Conservation (phyloP, 805 yeast genomes). For the Tetrapisispora phaffii region DNA sequence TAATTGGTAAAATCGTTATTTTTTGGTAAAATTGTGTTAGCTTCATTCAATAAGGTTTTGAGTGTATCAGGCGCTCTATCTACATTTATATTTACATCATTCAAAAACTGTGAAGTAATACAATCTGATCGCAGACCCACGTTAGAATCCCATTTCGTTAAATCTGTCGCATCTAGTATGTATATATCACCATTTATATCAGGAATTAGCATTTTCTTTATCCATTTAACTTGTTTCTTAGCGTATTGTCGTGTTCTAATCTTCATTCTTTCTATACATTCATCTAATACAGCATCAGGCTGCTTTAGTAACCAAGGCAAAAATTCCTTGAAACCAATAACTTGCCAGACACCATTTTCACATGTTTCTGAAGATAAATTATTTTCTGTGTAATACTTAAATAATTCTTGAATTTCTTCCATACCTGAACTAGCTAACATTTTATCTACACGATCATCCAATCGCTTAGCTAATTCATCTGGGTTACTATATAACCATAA, state of each 20-base stretch:
- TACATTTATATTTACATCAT: conserved; percentile 8
- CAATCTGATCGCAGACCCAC: conserved; percentile 48
- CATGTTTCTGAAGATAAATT: conserved; percentile 33
- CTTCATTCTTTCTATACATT: conserved; percentile 69
- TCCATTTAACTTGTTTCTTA: conserved; percentile 84
- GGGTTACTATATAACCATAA: conserved; percentile 77
- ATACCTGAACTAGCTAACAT: conserved; percentile 69
- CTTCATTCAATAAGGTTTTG: conserved; percentile 20
- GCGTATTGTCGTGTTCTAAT: conserved; percentile 79
- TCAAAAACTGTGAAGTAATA: conserved; percentile 38
- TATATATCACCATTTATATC: conserved; percentile 56
- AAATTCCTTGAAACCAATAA: conserved; percentile 86
- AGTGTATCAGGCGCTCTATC: conserved; percentile 33
- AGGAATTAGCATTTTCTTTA: conserved; percentile 54
- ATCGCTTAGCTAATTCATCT: conserved; percentile 44
- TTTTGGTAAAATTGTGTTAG: conserved; percentile 3
- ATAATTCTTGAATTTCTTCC: conserved; percentile 57
- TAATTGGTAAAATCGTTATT: conserved; percentile 47
- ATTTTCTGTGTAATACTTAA: conserved; percentile 32
- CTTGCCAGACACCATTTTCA: conserved; percentile 84
- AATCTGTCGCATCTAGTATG: conserved; percentile 68
- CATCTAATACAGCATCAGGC: conserved; percentile 25
- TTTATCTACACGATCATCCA: conserved; percentile 72
- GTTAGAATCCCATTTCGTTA: conserved; percentile 45
- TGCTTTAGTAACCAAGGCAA: conserved; percentile 49